A percentile compares a stretch with the other conserved stretches of the same genome.
Conservation (phyloP, 331 rosid genomes). For the Ulmus americana region DNA sequence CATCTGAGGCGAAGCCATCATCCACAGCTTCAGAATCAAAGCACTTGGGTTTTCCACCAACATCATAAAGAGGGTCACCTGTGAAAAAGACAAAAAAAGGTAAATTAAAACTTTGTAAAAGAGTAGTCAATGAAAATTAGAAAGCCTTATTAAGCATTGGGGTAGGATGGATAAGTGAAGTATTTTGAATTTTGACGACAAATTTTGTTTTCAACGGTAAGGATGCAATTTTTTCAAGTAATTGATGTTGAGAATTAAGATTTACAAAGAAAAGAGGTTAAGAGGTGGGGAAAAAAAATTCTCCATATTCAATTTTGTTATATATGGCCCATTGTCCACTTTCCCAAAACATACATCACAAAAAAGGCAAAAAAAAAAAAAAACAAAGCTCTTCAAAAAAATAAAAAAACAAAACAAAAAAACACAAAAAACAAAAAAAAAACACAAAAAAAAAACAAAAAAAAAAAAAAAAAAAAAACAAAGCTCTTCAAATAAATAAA, state of each 20-base stretch:
- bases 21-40: slow-evolving; percentile 39
- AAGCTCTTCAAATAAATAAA: background rate
- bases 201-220: background rate
- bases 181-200: background rate
- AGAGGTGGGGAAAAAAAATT: no score
- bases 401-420: background rate
- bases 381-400: background rate
- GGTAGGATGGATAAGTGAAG: background rate
- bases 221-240: background rate
- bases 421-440: no score
- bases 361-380: no score
- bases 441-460: no score
- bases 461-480: no score
- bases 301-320: background rate
- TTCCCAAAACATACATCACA: no score
- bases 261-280: background rate
- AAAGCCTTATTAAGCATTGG: background rate
- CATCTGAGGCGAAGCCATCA: slow-evolving; percentile 65
- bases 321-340: no score
- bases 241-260: background rate
- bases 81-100: background rate
- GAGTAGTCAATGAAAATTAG: background rate
- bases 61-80: slow-evolving; percentile 86
- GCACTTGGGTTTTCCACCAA: slow-evolving; percentile 72
- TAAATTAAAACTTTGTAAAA: background rate